These are phyloP conservation scores for Raddia guianensis DNA, from an alignment of 176 grass and related monocot genomes.

Conservation along the genomic window DNA sequence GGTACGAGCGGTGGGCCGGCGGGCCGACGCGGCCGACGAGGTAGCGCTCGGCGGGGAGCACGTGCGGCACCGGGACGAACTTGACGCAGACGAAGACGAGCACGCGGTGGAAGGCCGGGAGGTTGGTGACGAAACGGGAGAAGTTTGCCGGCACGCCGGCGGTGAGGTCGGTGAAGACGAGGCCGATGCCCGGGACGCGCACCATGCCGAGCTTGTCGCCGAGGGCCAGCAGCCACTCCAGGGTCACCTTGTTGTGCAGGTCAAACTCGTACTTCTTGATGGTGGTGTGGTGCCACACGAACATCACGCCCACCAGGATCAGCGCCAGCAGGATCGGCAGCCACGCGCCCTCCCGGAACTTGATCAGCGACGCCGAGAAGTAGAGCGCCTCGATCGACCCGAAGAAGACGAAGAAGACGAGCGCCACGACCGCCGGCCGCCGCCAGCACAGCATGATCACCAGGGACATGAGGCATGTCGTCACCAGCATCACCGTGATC, in stretches of 20 bases:
- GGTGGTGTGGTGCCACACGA: slow-evolving; percentile 90
- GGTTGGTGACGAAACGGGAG: slow-evolving; percentile 95
- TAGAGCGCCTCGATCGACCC: slow-evolving; percentile 89
- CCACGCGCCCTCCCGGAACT: slow-evolving; percentile 92
- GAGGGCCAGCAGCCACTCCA: slow-evolving; percentile 89
- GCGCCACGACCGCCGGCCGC: slow-evolving; percentile 61
- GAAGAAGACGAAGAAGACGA: slow-evolving; percentile 84
- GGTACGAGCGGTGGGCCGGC: slow-evolving; percentile 70
- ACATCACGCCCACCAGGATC: slow-evolving; percentile 80
- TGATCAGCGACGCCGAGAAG: slow-evolving; percentile 94
- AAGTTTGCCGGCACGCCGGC: slow-evolving; percentile 93
- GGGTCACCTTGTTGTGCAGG: slow-evolving; percentile 90
- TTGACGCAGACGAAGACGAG: slow-evolving; percentile 98
- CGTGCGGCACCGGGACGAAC: slow-evolving; percentile 76
- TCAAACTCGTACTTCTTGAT: slow-evolving; percentile 97
- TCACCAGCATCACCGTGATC: slow-evolving; percentile 97
- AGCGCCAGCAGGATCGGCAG: slow-evolving; percentile 75
- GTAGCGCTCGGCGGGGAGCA: slow-evolving; percentile 86
- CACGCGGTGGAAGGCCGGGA: slow-evolving; percentile 89
- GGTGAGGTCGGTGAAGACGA: slow-evolving; percentile 94
- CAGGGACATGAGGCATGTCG: slow-evolving; percentile 78
- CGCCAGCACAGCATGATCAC: slow-evolving; percentile 95
- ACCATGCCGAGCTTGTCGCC: slow-evolving; percentile 83
- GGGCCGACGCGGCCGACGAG: slow-evolving; percentile 95
- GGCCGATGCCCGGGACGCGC: slow-evolving; percentile 91